Percentiles rank a stretch among this genome's conserved stretches.
Evolutionary conservation across 73 alveolate species (phyloP).

Genomic region (Symbiodinium pilosum): DNA sequence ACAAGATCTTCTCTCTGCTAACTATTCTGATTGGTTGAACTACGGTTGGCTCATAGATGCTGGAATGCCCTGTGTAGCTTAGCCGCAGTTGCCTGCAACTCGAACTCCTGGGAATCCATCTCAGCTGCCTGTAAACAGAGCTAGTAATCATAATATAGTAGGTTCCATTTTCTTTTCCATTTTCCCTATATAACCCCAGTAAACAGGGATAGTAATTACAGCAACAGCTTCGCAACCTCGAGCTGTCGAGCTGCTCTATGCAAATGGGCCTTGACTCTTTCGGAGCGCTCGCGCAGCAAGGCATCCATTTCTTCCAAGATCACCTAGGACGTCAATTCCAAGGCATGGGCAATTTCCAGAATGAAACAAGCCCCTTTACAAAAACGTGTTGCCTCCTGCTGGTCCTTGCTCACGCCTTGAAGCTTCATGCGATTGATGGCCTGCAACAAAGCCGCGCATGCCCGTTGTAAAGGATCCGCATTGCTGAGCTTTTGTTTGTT

Average conservation of each 20-base stretch:
- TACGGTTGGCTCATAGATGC: too few relatives aligned
- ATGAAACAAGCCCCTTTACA: background rate
- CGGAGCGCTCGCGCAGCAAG: conserved; percentile 63
- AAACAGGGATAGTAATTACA: too few relatives aligned
- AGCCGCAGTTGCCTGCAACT: background rate
- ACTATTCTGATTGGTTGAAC: too few relatives aligned
- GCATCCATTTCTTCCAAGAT: conserved; percentile 93
- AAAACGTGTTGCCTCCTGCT: conserved; percentile 70
- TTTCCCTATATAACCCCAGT: too few relatives aligned
- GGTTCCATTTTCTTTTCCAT: too few relatives aligned
- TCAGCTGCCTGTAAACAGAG: background rate
- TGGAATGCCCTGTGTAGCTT: too few relatives aligned
- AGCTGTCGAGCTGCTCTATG: background rate
- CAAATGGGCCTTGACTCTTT: conserved; percentile 70
- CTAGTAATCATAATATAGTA: too few relatives aligned
- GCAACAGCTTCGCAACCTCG: too few relatives aligned
- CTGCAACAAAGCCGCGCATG: background rate
- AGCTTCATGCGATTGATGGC: conserved; percentile 94
- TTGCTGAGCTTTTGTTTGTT: too few relatives aligned
- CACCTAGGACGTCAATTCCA: conserved; percentile 27
- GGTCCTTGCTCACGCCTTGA: conserved; percentile 87
- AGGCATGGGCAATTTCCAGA: too few relatives aligned
- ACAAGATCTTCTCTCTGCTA: too few relatives aligned
- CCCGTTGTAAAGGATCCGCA: too few relatives aligned
- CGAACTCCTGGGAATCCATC: background rate